Base-by-base conservation (phyloP, 2,329 filamentous ascomycete genomes). In the Claviceps capensis region DNA sequence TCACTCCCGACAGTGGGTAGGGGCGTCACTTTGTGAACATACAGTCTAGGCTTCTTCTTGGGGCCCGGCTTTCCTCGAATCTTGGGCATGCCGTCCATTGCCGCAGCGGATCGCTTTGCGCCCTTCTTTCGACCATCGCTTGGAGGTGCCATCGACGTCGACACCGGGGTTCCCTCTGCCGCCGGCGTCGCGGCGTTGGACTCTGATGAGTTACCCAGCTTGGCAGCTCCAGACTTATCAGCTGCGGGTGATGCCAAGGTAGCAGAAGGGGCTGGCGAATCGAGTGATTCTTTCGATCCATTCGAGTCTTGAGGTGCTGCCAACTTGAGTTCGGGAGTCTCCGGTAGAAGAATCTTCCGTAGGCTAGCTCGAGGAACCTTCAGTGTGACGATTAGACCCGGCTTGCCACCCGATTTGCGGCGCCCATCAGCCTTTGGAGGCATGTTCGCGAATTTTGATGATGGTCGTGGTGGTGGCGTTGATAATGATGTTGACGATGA, bases 31-130 rank as follows among this genome's bases (percentile, higher is more conserved):
- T 17, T 30, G 1, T 22, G 37, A 34, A 85, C 89, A 72, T 85
- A 96, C 91, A 95, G 71, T 76, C 86, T 83, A 58, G 86, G 83
- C 73, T 94, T 95, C 81, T 96, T 95, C 79, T 96, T 97, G 0
- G 91, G 91, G 6, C 91, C 91, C 6, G 93, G 91, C 72, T 95
- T 94, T 64, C 86, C 86, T 65, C 87, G 76, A 51, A 83, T 75
- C 68, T 86, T 89, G n/a, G 83, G 74, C 26, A 72, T 63, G 37
- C 73, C 75, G 57, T 90, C 86, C 66, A 71, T 68, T 55, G 69
- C 69, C 41, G 79, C 74, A 60, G 85, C 85, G 22, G 80, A 78
- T 58, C 84, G 79, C 66, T 88, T 85, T 37, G 79, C 73, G 37
- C 83, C 83, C 68, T 90, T 90, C 72, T 87, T 89, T 13, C 75